Percentiles rank a stretch among this genome's conserved stretches.
phyloP scores from a whole-genome alignment of 176 grass and related monocot species.

The Chloris gayana region DNA sequence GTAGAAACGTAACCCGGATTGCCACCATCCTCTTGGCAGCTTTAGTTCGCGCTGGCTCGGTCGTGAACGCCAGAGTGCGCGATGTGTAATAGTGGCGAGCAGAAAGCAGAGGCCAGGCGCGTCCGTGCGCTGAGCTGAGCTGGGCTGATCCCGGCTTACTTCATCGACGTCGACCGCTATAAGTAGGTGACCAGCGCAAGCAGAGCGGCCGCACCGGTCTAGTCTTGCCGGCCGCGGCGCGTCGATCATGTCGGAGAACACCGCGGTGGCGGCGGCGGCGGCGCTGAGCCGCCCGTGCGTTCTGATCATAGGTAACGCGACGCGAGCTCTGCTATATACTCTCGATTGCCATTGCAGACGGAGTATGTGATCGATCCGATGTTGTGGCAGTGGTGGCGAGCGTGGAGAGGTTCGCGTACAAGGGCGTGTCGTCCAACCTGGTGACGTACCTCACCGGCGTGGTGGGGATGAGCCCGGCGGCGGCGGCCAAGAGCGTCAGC shows the following conservation, averaged over 20 bases:
- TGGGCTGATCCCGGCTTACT: neutral
- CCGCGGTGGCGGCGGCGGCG: conserved; percentile 26
- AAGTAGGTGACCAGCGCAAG: neutral
- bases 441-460: conserved; percentile 80
- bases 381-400: conserved; percentile 72
- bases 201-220: neutral
- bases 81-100: neutral
- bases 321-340: neutral
- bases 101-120: neutral
- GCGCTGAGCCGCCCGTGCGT: conserved; percentile 66
- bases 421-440: conserved; percentile 90
- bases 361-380: neutral
- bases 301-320: conserved; percentile 70
- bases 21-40: neutral
- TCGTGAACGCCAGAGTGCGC: conserved; percentile 10
- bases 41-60: neutral
- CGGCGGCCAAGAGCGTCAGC: conserved; percentile 79
- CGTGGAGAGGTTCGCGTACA: conserved; percentile 85
- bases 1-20: conserved; percentile 19
- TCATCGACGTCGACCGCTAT: conserved; percentile 3
- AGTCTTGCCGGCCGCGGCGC: neutral
- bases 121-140: neutral
- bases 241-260: conserved; percentile 33
- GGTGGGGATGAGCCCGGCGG: conserved; percentile 77
- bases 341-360: neutral